Evolutionary conservation across 805 yeast genomes (phyloP).

Genomic region (Ogataea ganodermae): DNA sequence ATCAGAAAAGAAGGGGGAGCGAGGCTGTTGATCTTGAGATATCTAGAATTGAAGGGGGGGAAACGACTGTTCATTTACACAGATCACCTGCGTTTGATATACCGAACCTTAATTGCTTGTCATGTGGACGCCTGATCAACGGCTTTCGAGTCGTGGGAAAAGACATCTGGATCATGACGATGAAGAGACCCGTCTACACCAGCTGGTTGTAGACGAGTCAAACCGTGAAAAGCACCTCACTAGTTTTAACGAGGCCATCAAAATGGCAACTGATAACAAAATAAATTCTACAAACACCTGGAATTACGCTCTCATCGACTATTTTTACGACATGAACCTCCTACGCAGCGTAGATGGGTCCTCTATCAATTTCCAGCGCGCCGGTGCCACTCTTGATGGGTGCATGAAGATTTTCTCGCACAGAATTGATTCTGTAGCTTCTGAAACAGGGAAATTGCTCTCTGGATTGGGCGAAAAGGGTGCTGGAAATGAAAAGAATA

Average conservation of each 20-base stretch:
- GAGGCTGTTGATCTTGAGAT: no score
- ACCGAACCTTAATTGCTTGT: no score
- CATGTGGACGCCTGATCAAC: background rate
- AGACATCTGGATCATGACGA: constrained; percentile 11
- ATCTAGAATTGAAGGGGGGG: no score
- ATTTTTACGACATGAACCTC: constrained; percentile 51
- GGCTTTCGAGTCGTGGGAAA: constrained; percentile 1
- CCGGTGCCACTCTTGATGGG: constrained; percentile 53
- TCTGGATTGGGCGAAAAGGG: constrained; percentile 63
- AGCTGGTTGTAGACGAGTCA: constrained; percentile 7
- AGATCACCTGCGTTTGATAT: no score
- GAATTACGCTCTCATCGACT: constrained; percentile 53
- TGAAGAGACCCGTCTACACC: background rate
- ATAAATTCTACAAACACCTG: constrained; percentile 51
- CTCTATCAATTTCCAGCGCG: constrained; percentile 47
- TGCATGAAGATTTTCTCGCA: constrained; percentile 53
- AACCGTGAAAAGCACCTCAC: constrained; percentile 16
- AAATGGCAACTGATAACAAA: constrained; percentile 39
- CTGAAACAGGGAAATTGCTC: constrained; percentile 42
- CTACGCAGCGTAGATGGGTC: constrained; percentile 43
- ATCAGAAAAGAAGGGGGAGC: background rate
- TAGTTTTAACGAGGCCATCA: constrained; percentile 29
- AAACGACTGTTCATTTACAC: no score
- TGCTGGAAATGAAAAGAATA: constrained; percentile 24
- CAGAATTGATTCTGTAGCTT: constrained; percentile 45